Evolutionary conservation across 139 green algal species (phyloP).

Genomic region (Edaphochlamys debaryana): DNA sequence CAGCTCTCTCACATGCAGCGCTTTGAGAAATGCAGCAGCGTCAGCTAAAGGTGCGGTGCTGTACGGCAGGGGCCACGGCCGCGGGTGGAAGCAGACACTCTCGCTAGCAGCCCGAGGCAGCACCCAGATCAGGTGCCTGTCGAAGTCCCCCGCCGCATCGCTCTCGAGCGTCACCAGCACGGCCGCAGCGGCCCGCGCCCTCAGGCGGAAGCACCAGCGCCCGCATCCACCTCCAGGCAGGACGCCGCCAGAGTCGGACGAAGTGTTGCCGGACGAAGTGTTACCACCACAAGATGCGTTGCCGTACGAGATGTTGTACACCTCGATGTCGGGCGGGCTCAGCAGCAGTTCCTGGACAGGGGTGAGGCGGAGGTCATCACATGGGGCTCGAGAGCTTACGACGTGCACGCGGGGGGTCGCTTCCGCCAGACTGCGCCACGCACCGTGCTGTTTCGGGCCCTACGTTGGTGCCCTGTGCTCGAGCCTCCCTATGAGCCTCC

Average conservation of each 20-base stretch:
- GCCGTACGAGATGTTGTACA: constrained; percentile 7
- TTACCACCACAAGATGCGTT: too few species aligned
- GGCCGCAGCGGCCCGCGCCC: not conserved
- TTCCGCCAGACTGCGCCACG: not conserved
- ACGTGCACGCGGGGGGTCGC: not conserved
- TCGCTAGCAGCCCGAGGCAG: not conserved
- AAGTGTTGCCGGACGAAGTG: too few species aligned
- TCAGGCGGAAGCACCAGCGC: constrained; percentile 16
- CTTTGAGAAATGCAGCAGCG: not conserved
- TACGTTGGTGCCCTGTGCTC: too few species aligned
- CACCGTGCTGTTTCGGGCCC: too few species aligned
- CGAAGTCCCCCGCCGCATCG: not conserved
- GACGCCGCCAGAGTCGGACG: too few species aligned
- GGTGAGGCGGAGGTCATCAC: too few species aligned
- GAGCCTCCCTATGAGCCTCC: not conserved
- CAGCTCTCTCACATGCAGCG: constrained; percentile 13
- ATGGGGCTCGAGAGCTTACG: not conserved
- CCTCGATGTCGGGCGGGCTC: constrained; percentile 1
- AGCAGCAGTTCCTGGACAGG: not conserved
- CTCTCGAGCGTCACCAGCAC: constrained; percentile 13
- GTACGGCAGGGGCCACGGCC: not conserved
- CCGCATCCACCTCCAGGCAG: not conserved
- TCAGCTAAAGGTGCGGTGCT: too few species aligned
- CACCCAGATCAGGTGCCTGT: not conserved
- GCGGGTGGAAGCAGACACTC: constrained; percentile 13